Evolutionary conservation across 345 rosid genomes (phyloP).

Genomic region (Arabis alpina): DNA sequence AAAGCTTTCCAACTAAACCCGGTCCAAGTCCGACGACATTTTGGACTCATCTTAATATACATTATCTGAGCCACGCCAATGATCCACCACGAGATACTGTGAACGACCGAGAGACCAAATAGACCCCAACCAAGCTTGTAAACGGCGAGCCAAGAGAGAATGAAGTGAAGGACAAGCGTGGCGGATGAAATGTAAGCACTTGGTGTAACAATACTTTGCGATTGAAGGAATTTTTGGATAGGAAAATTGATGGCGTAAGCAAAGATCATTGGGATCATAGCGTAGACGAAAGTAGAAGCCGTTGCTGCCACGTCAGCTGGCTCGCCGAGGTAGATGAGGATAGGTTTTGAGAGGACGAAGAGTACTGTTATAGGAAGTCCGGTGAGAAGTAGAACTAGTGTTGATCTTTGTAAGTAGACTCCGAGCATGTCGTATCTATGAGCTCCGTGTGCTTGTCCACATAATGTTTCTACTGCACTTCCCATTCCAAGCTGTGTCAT

Average conservation of each 20-base stretch:
- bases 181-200: slow-evolving; percentile 69
- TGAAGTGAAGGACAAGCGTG: slow-evolving; percentile 49
- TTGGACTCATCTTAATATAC: slow-evolving; percentile 52
- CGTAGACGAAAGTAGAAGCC: slow-evolving; percentile 60
- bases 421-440: slow-evolving; percentile 68
- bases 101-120: slow-evolving; percentile 50
- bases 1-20: slow-evolving; percentile 64
- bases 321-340: slow-evolving; percentile 60
- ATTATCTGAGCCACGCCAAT: slow-evolving; percentile 56
- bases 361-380: slow-evolving; percentile 55
- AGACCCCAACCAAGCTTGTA: slow-evolving; percentile 54
- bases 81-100: slow-evolving; percentile 69
- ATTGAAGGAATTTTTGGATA: slow-evolving; percentile 65
- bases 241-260: slow-evolving; percentile 72
- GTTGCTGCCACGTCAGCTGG: slow-evolving; percentile 60
- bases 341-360: slow-evolving; percentile 59
- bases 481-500: slow-evolving; percentile 71
- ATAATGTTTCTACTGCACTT: slow-evolving; percentile 81
- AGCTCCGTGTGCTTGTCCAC: slow-evolving; percentile 88
- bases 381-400: slow-evolving; percentile 53
- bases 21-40: slow-evolving; percentile 57
- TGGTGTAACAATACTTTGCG: slow-evolving; percentile 67
- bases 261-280: slow-evolving; percentile 69
- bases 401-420: slow-evolving; percentile 69
- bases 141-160: slow-evolving; percentile 58